A percentile compares a stretch with the other conserved stretches of the same genome.
These are phyloP conservation scores for Candida yuanshanica DNA, from an alignment of 805 yeast genomes.

Conservation along the genomic window DNA sequence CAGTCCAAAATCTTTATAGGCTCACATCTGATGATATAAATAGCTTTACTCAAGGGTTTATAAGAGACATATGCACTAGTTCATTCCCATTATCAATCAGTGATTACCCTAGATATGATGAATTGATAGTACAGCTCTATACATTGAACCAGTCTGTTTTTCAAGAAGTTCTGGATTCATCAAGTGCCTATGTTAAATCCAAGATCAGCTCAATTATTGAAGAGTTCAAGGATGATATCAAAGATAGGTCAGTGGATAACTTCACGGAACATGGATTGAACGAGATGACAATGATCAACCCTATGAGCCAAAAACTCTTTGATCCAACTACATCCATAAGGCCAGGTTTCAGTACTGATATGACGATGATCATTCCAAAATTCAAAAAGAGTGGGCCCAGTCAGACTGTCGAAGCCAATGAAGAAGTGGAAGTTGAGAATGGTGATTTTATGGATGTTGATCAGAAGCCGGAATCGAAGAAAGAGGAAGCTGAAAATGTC, in stretches of 20 bases:
- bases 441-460: conserved; percentile 10
- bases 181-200: conserved; percentile 15
- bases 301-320: conserved; percentile 8
- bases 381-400: conserved; percentile 1
- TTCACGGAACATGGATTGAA: conserved; percentile 15
- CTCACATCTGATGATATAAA: conserved; percentile 12
- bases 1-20: conserved; percentile 15
- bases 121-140: conserved; percentile 15
- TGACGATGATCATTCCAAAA: conserved; percentile 34
- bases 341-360: conserved; percentile 23
- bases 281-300: conserved; percentile 27
- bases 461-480: conserved; percentile 1
- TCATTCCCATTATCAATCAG: conserved; percentile 22
- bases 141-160: conserved; percentile 7
- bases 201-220: conserved; percentile 20
- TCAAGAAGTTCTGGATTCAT: conserved; percentile 2
- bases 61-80: conserved; percentile 8
- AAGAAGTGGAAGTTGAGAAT: not conserved
- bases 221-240: conserved; percentile 19
- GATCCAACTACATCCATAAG: conserved; percentile 13
- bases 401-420: not conserved
- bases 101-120: conserved; percentile 23
- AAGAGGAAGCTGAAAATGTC: conserved; percentile 2
- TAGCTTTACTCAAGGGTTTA: conserved; percentile 7
- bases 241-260: conserved; percentile 7